Conservation (phyloP, 202 grass and related monocot genomes). For the Saccharum hybrid region DNA sequence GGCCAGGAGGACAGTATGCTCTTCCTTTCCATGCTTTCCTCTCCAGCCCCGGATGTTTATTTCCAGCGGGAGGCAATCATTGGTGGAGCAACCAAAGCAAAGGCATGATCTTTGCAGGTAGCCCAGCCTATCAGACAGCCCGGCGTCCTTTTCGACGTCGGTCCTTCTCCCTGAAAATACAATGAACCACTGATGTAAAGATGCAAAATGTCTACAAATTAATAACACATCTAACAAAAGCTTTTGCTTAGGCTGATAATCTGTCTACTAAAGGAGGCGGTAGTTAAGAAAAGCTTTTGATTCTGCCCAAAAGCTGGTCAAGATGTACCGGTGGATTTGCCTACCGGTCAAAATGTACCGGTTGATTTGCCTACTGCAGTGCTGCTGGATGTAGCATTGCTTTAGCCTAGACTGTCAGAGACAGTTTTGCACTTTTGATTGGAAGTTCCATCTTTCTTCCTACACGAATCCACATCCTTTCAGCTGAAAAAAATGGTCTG, state of each 20-base stretch:
- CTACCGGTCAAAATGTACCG: slow-evolving; percentile 33
- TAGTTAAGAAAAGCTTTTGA: slow-evolving; percentile 35
- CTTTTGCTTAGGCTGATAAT: slow-evolving; percentile 29
- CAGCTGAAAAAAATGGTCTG: slow-evolving; percentile 3
- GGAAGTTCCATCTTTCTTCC: slow-evolving; percentile 2
- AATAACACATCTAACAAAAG: slow-evolving; percentile 16
- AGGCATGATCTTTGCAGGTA: slow-evolving; percentile 35
- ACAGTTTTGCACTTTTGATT: not conserved
- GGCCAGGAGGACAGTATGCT: slow-evolving; percentile 39
- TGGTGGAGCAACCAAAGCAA: slow-evolving; percentile 44
- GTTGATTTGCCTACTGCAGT: slow-evolving; percentile 22
- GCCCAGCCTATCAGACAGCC: slow-evolving; percentile 32
- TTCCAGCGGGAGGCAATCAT: slow-evolving; percentile 35
- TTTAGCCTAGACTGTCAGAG: slow-evolving; percentile 24
- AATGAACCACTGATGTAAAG: slow-evolving; percentile 23
- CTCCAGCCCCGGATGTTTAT: slow-evolving; percentile 34
- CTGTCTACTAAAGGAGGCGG: slow-evolving; percentile 25
- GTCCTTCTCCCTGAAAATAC: slow-evolving; percentile 46
- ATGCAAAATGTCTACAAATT: slow-evolving; percentile 43
- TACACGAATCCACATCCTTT: slow-evolving; percentile 26
- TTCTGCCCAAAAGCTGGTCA: slow-evolving; percentile 27
- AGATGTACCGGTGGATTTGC: slow-evolving; percentile 19
- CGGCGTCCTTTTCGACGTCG: slow-evolving; percentile 24
- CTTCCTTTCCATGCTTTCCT: slow-evolving; percentile 31
- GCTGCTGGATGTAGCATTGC: slow-evolving; percentile 5